A percentile compares a stretch with the other conserved stretches of the same genome.
Evolutionary conservation across 805 yeast species (phyloP).

Genomic region (Myxozyma lipomycoides): DNA sequence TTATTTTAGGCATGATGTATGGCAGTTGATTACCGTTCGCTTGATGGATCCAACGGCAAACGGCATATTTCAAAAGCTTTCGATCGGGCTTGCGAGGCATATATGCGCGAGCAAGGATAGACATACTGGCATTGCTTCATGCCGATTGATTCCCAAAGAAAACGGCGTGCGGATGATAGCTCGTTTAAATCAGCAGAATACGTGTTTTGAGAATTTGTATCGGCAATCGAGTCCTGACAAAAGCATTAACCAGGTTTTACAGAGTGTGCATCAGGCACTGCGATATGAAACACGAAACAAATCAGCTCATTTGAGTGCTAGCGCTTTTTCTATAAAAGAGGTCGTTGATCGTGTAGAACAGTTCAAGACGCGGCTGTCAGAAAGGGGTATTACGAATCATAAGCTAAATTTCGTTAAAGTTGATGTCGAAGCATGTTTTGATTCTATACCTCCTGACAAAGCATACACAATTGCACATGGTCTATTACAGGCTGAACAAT

Average conservation of each 20-base stretch:
- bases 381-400: conserved; percentile 33
- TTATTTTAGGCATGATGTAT: conserved; percentile 56
- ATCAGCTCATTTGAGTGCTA: conserved; percentile 30
- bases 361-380: conserved; percentile 38
- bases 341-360: conserved; percentile 41
- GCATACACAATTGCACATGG: conserved; percentile 16
- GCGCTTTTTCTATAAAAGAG: conserved; percentile 45
- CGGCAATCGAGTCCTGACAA: not conserved
- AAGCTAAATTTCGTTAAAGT: conserved; percentile 56
- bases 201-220: not conserved
- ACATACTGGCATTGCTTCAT: conserved; percentile 38
- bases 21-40: conserved; percentile 47
- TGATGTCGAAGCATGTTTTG: conserved; percentile 76
- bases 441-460: conserved; percentile 45
- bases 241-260: conserved; percentile 31
- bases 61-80: conserved; percentile 15
- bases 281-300: conserved; percentile 6
- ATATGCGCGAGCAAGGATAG: conserved; percentile 45
- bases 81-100: conserved; percentile 28
- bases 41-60: conserved; percentile 38
- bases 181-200: conserved; percentile 12
- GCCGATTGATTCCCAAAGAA: conserved; percentile 29
- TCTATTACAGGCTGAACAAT: conserved; percentile 18
- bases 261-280: conserved; percentile 16
- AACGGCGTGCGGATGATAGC: conserved; percentile 23